A percentile compares a stretch with the other conserved stretches of the same genome.
Evolutionary conservation across 768 basidiomycete genomes (phyloP).

Genomic region (Tulasnella sp.): DNA sequence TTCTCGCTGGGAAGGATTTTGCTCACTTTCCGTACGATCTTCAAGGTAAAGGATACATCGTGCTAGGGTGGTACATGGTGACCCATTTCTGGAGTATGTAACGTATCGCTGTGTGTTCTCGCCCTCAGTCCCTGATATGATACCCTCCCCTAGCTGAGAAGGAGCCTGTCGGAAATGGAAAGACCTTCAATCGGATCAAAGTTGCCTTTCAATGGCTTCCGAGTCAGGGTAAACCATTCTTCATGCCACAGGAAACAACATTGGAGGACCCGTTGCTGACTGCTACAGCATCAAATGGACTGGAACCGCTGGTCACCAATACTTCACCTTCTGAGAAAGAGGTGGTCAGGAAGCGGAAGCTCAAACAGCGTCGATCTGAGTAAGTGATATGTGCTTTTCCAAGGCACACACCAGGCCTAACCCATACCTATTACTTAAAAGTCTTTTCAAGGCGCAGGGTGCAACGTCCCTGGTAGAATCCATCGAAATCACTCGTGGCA

Average conservation of each 20-base stretch:
- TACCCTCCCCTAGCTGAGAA: not conserved
- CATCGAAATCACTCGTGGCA: not conserved
- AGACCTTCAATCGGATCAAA: slow-evolving; percentile 52
- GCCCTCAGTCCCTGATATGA: not conserved
- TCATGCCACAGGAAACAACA: too few relatives aligned
- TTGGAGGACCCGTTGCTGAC: too few relatives aligned
- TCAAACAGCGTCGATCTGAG: too few relatives aligned
- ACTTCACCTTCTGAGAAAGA: too few relatives aligned
- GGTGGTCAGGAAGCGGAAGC: too few relatives aligned
- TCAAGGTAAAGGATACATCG: slow-evolving; percentile 29
- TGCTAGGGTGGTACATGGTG: slow-evolving; percentile 64
- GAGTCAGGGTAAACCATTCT: slow-evolving; percentile 51
- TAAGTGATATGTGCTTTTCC: too few relatives aligned
- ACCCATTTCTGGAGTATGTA: slow-evolving; percentile 55
- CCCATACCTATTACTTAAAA: not conserved
- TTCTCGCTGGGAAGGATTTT: slow-evolving; percentile 68
- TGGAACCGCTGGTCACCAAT: too few relatives aligned
- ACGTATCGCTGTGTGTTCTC: not conserved
- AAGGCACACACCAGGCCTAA: not conserved
- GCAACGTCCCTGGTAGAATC: not conserved
- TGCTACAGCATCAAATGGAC: too few relatives aligned
- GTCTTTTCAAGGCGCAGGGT: not conserved
- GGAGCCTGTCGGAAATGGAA: not conserved
- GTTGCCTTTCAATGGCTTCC: slow-evolving; percentile 81
- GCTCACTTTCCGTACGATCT: slow-evolving; percentile 48